These are phyloP conservation scores for Trichoderma sp. DNA, from an alignment of 2,329 filamentous ascomycete genomes.

Conservation along the genomic window DNA sequence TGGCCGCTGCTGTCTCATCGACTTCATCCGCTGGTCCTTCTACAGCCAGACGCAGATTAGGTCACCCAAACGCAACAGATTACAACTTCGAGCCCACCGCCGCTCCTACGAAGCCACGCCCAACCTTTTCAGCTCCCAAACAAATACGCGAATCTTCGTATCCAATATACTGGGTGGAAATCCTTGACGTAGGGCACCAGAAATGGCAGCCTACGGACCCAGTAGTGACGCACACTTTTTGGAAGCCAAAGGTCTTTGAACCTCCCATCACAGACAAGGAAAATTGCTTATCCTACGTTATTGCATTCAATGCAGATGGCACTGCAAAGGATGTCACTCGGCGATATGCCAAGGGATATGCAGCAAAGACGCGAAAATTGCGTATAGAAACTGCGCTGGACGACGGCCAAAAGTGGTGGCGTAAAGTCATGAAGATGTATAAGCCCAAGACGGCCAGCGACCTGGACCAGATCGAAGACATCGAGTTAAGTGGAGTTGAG, in stretches of 20 bases:
- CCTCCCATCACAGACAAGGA: slow-evolving; percentile 74
- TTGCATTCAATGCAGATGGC: slow-evolving; percentile 80
- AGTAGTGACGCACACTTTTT: slow-evolving; percentile 73
- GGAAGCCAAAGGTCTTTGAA: slow-evolving; percentile 73
- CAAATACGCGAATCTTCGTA: slow-evolving; percentile 67
- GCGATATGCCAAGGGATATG: slow-evolving; percentile 83
- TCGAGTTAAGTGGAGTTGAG: slow-evolving; percentile 67
- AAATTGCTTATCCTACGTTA: slow-evolving; percentile 77
- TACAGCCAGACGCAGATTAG: slow-evolving; percentile 48
- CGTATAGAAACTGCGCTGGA: slow-evolving; percentile 67
- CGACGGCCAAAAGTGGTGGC: slow-evolving; percentile 53
- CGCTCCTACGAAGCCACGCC: slow-evolving; percentile 32
- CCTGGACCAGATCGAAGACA: slow-evolving; percentile 80
- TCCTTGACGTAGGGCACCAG: slow-evolving; percentile 79
- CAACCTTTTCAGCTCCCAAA: slow-evolving; percentile 35
- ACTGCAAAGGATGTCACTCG: slow-evolving; percentile 80
- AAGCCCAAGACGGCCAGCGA: slow-evolving; percentile 47
- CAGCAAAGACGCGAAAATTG: slow-evolving; percentile 79
- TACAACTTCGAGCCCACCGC: slow-evolving; percentile 49
- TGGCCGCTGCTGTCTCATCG: slow-evolving; percentile 34
- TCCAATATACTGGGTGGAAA: slow-evolving; percentile 93
- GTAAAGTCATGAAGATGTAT: slow-evolving; percentile 49
- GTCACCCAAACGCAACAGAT: slow-evolving; percentile 53
- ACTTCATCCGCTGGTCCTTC: slow-evolving; percentile 31
- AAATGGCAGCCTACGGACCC: slow-evolving; percentile 91